A percentile compares a stretch with the other conserved stretches of the same genome.
These are phyloP conservation scores for Microsporum audouinii DNA, from an alignment of 2,329 filamentous ascomycete genomes.

Conservation along the genomic window DNA sequence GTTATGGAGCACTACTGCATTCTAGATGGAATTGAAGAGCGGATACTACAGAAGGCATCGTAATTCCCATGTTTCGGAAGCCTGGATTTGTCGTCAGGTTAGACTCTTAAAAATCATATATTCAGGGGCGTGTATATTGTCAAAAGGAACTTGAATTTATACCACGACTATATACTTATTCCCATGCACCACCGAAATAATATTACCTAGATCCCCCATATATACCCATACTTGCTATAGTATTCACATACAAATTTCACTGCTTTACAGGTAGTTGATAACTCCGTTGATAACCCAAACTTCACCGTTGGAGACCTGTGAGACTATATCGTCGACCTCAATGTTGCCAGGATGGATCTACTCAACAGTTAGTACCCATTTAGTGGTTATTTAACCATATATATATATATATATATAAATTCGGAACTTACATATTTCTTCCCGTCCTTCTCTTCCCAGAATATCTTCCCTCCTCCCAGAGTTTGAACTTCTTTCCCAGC, in stretches of 20 bases:
- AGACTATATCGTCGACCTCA: constrained; percentile 62
- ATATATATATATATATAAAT: background rate
- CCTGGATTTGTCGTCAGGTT: no score
- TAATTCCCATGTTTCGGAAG: background rate
- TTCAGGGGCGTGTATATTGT: background rate
- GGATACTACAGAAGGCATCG: constrained; percentile 50
- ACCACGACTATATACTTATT: background rate
- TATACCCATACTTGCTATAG: background rate
- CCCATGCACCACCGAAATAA: background rate
- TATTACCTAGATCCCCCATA: background rate
- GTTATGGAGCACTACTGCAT: constrained; percentile 91
- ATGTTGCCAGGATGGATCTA: constrained; percentile 60
- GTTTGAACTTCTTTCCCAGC: constrained; percentile 56
- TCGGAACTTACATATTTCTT: constrained; percentile 49
- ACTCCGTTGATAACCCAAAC: constrained; percentile 64
- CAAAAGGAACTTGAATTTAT: background rate
- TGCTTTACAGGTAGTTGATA: constrained; percentile 37
- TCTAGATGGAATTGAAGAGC: constrained; percentile 74
- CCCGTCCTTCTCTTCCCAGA: constrained; percentile 64
- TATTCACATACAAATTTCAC: background rate
- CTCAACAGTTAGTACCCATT: background rate
- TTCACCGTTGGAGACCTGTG: constrained; percentile 75
- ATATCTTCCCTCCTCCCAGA: constrained; percentile 58
- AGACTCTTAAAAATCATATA: no score
- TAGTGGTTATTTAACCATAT: constrained; percentile 7